Evolutionary conservation across 139 green algal genomes (phyloP), one percentile per base, ranked within the genome.

Genomic region (Closterium sp.): DNA sequence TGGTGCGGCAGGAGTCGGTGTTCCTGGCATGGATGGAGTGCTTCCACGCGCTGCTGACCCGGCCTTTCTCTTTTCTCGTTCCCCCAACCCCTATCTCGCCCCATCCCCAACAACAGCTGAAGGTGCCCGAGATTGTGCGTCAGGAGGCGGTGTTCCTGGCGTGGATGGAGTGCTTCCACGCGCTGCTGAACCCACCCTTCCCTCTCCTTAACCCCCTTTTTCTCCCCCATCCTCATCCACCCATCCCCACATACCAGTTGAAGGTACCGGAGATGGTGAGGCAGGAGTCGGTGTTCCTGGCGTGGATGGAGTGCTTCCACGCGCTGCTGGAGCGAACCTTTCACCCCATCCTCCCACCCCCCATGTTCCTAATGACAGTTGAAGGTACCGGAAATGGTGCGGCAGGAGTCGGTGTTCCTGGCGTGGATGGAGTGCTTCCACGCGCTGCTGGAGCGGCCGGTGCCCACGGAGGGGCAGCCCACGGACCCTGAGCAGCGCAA

Each of bases 371-470:
- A 5, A 62, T 62, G 31, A 10, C 87, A 95, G 89, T 97, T 99
- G 96, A 96, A 95, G 30, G 95, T 99, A 22, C 98, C 98, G 0
- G 42, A 95, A 11, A n/a, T 96, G 30, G 92, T 99, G 95, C 86
- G 96, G 31, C 92, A 97, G 84, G 91, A 93, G 22, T 89, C 96
- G 28, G 94, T 96, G 88, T 98, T 99, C 92, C 31, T 84, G 1
- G 96, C 94, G 9, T 99, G 98, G 97, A 98, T 99, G 96, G 94
- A 89, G 27, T 95, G 89, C 50, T 94, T 99, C 73, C 96, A 97
- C 86, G 91, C 92, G 2, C 94, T 98, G 9, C 90, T 99, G 85
- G 94, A 94, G 9, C 93, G 92, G 91, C 95, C 95, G 0, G 93
- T 98, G 88, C 98, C 98, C n/a, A 70, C 91, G 13, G 95, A 98